Evolutionary conservation across 2,329 filamentous ascomycete species (phyloP).

Genomic region (Penicillium sp.): DNA sequence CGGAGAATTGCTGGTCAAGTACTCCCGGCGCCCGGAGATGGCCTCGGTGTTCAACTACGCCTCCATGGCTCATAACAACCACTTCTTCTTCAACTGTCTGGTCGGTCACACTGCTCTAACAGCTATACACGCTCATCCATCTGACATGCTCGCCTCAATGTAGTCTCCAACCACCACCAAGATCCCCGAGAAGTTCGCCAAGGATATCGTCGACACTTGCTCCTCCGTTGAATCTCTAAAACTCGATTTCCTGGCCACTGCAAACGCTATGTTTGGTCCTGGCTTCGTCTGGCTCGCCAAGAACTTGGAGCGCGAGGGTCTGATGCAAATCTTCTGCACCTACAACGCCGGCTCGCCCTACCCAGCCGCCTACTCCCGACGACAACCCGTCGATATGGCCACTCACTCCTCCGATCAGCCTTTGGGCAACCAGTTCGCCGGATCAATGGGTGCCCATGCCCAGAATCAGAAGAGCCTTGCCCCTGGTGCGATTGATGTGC

Average conservation of each 20-base stretch:
- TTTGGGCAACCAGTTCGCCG: constrained; percentile 37
- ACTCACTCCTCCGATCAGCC: constrained; percentile 38
- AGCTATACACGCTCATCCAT: background rate
- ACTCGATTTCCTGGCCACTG: constrained; percentile 74
- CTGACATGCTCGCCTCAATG: constrained; percentile 10
- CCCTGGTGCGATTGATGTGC: constrained; percentile 52
- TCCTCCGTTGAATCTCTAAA: constrained; percentile 78
- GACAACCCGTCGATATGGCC: constrained; percentile 53
- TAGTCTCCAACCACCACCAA: constrained; percentile 44
- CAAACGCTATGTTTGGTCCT: constrained; percentile 89
- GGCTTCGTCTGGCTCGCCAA: constrained; percentile 95
- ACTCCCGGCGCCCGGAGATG: constrained; percentile 72
- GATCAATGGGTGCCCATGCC: constrained; percentile 35
- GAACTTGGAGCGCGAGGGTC: constrained; percentile 46
- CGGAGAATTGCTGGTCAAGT: constrained; percentile 68
- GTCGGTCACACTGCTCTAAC: constrained; percentile 26
- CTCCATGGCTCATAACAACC: constrained; percentile 92
- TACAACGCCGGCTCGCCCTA: constrained; percentile 91
- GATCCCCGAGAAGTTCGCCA: constrained; percentile 58
- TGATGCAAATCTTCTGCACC: constrained; percentile 70
- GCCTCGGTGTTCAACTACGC: constrained; percentile 92
- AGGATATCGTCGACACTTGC: constrained; percentile 67
- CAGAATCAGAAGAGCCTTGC: constrained; percentile 38
- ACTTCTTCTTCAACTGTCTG: constrained; percentile 53
- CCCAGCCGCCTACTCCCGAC: constrained; percentile 76